phyloP scores from a whole-genome alignment of 1,284 basidiomycete species.

The Tylopilus orsonianus region DNA sequence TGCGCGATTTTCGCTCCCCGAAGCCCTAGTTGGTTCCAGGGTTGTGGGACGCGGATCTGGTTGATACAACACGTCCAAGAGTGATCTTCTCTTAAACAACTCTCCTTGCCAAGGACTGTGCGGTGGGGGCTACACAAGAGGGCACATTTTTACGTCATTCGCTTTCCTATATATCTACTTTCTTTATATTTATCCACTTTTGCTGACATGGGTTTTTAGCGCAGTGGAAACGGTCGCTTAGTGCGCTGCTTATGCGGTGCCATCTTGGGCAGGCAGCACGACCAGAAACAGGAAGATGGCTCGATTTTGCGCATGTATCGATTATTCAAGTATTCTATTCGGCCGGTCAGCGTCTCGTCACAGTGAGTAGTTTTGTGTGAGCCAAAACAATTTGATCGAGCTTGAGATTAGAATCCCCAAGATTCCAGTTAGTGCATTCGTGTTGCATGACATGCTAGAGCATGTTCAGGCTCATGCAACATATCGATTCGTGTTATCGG shows the following conservation, averaged over 20 bases:
- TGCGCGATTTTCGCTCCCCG: constrained; percentile 28
- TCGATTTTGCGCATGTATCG: constrained; percentile 52
- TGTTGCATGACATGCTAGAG: constrained; percentile 85
- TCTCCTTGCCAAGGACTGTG: constrained; percentile 65
- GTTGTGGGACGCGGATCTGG: constrained; percentile 45
- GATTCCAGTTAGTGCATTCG: constrained; percentile 79
- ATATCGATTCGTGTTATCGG: constrained; percentile 82
- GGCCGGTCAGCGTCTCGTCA: constrained; percentile 60
- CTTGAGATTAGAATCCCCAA: constrained; percentile 46
- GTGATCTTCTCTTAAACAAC: constrained; percentile 72
- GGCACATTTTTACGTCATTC: constrained; percentile 46
- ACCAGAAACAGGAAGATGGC: constrained; percentile 41
- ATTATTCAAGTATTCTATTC: constrained; percentile 79
- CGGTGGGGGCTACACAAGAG: constrained; percentile 84
- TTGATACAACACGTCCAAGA: constrained; percentile 92
- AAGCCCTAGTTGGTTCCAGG: constrained; percentile 57
- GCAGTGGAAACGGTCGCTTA: constrained; percentile 60
- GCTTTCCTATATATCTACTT: constrained; percentile 20
- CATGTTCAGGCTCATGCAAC: constrained; percentile 86
- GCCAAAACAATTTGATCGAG: constrained; percentile 5
- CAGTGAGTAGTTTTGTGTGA: constrained; percentile 44
- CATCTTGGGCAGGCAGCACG: constrained; percentile 67
- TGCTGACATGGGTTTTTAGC: constrained; percentile 37
- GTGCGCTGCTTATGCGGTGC: constrained; percentile 79
- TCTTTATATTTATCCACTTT: constrained; percentile 4